Percentiles rank a stretch among this genome's conserved stretches.
Conservation (phyloP, 192 early-diverging fungal genomes). For the Backusella luteola region DNA sequence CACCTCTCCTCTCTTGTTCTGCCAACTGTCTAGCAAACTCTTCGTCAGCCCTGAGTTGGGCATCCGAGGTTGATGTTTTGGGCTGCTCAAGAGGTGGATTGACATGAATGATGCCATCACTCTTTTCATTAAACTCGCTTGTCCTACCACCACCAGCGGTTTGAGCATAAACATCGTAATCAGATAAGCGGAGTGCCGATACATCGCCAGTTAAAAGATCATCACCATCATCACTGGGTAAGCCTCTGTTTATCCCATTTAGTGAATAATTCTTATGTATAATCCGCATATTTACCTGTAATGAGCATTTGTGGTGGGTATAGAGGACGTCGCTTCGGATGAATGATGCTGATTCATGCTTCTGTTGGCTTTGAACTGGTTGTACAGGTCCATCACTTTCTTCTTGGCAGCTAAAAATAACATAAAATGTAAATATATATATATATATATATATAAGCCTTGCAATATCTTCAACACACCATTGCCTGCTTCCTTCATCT, state of each 20-base stretch:
- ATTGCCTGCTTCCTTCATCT: slow-evolving; percentile 51
- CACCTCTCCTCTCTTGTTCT: slow-evolving; percentile 19
- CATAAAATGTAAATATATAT: not conserved
- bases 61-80: slow-evolving; percentile 40
- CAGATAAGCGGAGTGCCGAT: slow-evolving; percentile 36
- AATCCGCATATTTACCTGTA: slow-evolving; percentile 10
- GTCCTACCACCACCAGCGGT: slow-evolving; percentile 20
- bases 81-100: not conserved
- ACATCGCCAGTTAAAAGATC: slow-evolving; percentile 36
- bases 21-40: slow-evolving; percentile 53
- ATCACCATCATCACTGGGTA: slow-evolving; percentile 33
- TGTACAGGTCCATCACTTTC: slow-evolving; percentile 57
- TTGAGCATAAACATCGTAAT: slow-evolving; percentile 33
- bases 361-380: slow-evolving; percentile 41
- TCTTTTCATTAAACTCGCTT: slow-evolving; percentile 8
- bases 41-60: slow-evolving; percentile 50
- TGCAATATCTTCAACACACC: slow-evolving; percentile 13
- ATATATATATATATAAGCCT: not conserved
- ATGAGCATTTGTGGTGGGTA: slow-evolving; percentile 20
- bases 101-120: slow-evolving; percentile 7
- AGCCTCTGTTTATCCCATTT: not conserved
- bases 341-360: slow-evolving; percentile 10
- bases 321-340: not conserved
- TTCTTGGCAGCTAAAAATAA: slow-evolving; percentile 51
- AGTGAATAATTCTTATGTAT: not conserved